A percentile compares a stretch with the other conserved stretches of the same genome.
These are phyloP conservation scores for Ustilago cynodontis DNA, from an alignment of 1,284 basidiomycete species.

Conservation along the genomic window DNA sequence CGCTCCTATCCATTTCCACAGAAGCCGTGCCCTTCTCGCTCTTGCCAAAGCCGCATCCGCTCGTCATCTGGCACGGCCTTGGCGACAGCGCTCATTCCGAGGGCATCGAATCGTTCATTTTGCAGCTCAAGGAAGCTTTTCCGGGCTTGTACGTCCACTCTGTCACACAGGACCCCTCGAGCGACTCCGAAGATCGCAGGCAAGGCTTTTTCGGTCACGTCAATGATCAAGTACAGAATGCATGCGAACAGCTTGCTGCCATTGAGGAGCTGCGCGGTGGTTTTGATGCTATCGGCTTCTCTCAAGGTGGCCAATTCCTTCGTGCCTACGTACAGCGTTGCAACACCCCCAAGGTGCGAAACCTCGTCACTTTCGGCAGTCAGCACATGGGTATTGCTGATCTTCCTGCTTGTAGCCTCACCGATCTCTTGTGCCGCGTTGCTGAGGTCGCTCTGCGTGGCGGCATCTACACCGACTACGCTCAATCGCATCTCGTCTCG, in stretches of 20 bases:
- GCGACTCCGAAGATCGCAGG: conserved; percentile 79
- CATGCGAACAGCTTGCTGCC: conserved; percentile 77
- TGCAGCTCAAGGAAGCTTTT: conserved; percentile 78
- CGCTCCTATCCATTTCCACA: conserved; percentile 8
- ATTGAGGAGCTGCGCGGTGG: conserved; percentile 80
- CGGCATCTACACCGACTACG: conserved; percentile 79
- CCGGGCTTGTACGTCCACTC: conserved; percentile 89
- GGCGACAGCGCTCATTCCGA: conserved; percentile 75
- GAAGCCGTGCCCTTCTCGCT: conserved; percentile 33
- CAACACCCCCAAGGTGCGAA: conserved; percentile 72
- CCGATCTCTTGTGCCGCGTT: conserved; percentile 74
- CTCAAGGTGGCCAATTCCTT: conserved; percentile 81
- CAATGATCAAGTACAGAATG: conserved; percentile 78
- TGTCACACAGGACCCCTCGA: conserved; percentile 76
- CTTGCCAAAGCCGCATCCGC: conserved; percentile 50
- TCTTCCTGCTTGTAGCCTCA: conserved; percentile 79
- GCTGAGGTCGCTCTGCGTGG: conserved; percentile 79
- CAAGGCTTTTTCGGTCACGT: conserved; percentile 85
- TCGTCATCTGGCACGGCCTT: conserved; percentile 96
- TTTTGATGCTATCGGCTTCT: conserved; percentile 68
- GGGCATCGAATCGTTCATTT: conserved; percentile 77
- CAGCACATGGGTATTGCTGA: conserved; percentile 78
- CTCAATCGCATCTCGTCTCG: conserved; percentile 71
- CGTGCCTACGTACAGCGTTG: conserved; percentile 88
- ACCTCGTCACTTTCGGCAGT: conserved; percentile 79